phyloP scores from a whole-genome alignment of 805 yeast genomes.

The Yarrowia bubula region DNA sequence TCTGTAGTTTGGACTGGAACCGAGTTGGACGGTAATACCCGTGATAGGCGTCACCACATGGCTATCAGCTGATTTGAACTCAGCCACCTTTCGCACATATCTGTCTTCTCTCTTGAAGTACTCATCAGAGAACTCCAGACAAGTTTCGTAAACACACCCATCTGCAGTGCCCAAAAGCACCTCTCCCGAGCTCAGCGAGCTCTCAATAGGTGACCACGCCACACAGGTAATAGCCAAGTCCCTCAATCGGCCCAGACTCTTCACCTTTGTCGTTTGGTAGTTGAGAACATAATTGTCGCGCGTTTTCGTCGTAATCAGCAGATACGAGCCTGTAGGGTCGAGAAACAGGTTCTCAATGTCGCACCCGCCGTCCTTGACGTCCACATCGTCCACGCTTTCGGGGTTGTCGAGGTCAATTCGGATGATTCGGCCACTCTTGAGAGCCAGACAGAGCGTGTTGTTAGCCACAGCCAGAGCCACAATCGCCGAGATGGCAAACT shows the following conservation, averaged over 20 bases:
- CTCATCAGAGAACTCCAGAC: conserved; percentile 48
- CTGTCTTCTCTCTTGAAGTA: conserved; percentile 45
- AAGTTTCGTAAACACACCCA: conserved; percentile 51
- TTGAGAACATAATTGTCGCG: conserved; percentile 52
- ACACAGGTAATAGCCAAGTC: conserved; percentile 46
- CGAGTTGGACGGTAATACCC: conserved; percentile 32
- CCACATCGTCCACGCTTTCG: conserved; percentile 49
- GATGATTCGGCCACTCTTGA: conserved; percentile 53
- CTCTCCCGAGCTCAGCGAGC: conserved; percentile 45
- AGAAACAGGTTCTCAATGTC: conserved; percentile 40
- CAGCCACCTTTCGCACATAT: conserved; percentile 46
- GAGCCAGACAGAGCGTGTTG: conserved; percentile 56
- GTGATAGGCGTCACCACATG: conserved; percentile 33
- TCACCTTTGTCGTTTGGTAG: conserved; percentile 44
- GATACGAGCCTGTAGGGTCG: conserved; percentile 53
- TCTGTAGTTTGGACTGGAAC: conserved; percentile 13
- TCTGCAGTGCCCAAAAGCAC: conserved; percentile 50
- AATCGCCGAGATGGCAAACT: conserved; percentile 49
- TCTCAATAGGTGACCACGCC: conserved; percentile 45
- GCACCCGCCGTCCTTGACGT: conserved; percentile 36
- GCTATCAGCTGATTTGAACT: conserved; percentile 31
- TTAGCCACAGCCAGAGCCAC: conserved; percentile 52
- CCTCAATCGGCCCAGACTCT: conserved; percentile 48
- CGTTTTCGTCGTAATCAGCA: conserved; percentile 49
- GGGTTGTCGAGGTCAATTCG: conserved; percentile 69